phyloP scores from a whole-genome alignment of 768 basidiomycete genomes.

The Russula sp. region DNA sequence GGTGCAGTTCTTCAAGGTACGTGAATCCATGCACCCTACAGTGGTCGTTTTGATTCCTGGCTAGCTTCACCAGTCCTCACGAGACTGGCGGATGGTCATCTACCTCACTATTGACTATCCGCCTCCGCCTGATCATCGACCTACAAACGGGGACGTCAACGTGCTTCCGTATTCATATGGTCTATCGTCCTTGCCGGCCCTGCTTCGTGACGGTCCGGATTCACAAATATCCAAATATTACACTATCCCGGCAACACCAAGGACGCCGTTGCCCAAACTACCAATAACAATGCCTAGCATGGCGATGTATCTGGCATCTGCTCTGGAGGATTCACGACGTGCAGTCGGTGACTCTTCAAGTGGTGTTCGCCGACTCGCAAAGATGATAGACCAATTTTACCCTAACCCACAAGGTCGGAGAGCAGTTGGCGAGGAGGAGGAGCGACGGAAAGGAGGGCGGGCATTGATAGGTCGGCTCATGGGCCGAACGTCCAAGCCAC shows the following conservation, averaged over 20 bases:
- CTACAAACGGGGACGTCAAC: conserved; percentile 51
- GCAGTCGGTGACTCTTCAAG: conserved; percentile 52
- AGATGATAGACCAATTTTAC: conserved; percentile 62
- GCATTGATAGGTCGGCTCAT: conserved; percentile 39
- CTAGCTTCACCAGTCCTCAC: conserved; percentile 51
- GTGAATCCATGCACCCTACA: neutral
- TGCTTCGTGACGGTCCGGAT: conserved; percentile 59
- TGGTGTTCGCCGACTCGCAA: conserved; percentile 59
- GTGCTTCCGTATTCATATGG: conserved; percentile 67
- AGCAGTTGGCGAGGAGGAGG: conserved; percentile 33
- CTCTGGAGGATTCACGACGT: conserved; percentile 58
- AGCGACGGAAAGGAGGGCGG: conserved; percentile 45
- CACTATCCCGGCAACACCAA: conserved; percentile 54
- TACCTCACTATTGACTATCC: conserved; percentile 75
- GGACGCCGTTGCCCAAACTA: conserved; percentile 58
- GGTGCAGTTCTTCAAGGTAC: conserved; percentile 70
- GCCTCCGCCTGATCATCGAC: conserved; percentile 42
- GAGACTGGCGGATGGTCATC: conserved; percentile 65
- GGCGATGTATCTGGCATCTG: conserved; percentile 67
- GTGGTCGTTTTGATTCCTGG: neutral
- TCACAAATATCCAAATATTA: conserved; percentile 60
- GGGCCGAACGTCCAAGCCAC: conserved; percentile 40
- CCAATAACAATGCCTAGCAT: conserved; percentile 72
- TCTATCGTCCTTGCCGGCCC: conserved; percentile 48
- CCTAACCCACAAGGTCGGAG: conserved; percentile 35